Conservation (phyloP, 331 rosid genomes). For the Arachis monticola region DNA sequence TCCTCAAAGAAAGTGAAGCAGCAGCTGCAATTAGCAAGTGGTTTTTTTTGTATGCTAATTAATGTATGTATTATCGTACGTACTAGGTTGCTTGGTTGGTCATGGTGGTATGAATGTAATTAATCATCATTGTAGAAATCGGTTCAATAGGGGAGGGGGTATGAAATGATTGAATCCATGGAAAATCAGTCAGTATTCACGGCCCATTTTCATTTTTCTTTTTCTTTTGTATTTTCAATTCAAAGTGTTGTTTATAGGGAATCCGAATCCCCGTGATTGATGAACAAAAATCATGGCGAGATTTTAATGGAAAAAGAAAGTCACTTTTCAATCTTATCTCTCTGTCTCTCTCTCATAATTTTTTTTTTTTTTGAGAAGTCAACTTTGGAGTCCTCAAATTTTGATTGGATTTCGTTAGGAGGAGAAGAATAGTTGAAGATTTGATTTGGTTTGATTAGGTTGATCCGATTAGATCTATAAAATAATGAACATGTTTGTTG, state of each 20-base stretch:
- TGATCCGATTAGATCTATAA: background rate
- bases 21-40: conserved; percentile 41
- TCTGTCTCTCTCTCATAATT: too few species aligned
- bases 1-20: conserved; percentile 21
- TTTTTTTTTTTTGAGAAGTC: background rate
- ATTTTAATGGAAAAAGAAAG: conserved; percentile 45
- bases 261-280: conserved; percentile 73
- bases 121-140: conserved; percentile 32
- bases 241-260: conserved; percentile 34
- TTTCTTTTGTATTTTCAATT: background rate
- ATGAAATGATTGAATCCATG: too few species aligned
- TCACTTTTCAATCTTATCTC: background rate
- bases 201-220: conserved; percentile 40
- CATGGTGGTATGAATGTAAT: conserved; percentile 37
- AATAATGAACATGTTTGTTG: background rate
- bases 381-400: background rate
- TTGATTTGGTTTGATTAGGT: background rate
- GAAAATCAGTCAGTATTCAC: background rate
- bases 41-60: conserved; percentile 48
- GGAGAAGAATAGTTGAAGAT: background rate
- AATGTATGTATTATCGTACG: conserved; percentile 17
- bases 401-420: background rate
- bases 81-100: conserved; percentile 10
- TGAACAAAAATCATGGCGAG: conserved; percentile 63
- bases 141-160: too few species aligned